These are phyloP conservation scores for Asterella californica DNA, from an alignment of 225 moss, liverwort and hornwort genomes.

Conservation along the genomic window DNA sequence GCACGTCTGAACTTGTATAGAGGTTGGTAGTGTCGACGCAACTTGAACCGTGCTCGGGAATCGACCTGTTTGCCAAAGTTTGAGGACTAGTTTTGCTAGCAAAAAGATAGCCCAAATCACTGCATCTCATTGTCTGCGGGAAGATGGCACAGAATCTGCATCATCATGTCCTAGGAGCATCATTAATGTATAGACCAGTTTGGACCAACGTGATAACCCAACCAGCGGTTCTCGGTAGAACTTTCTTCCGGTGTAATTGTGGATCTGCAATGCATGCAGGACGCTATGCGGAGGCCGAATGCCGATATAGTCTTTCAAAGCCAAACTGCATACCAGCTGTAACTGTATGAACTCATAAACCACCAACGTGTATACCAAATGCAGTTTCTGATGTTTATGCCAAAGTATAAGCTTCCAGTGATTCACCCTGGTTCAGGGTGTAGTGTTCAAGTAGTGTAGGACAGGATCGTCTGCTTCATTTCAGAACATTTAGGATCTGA, in stretches of 20 bases:
- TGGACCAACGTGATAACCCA: not conserved
- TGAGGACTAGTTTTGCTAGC: not conserved
- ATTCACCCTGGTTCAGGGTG: too few relatives aligned
- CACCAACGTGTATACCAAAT: not conserved
- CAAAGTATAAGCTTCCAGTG: not conserved
- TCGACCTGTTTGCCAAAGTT: not conserved
- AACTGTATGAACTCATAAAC: constrained; percentile 32
- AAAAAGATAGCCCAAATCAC: too few relatives aligned
- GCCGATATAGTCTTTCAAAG: constrained; percentile 61
- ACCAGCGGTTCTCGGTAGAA: too few relatives aligned
- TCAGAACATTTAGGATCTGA: too few relatives aligned
- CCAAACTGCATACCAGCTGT: constrained; percentile 66
- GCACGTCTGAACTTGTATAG: constrained; percentile 73
- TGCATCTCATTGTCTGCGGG: not conserved
- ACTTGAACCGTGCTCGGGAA: not conserved
- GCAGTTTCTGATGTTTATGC: not conserved
- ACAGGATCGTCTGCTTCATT: not conserved
- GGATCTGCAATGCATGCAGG: constrained; percentile 35
- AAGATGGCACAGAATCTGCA: not conserved
- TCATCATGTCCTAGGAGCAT: too few relatives aligned
- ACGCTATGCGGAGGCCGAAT: constrained; percentile 78
- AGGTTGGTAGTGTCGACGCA: constrained; percentile 39
- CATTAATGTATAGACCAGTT: not conserved
- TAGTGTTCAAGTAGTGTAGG: too few relatives aligned
- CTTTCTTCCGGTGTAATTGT: not conserved